Conservation (phyloP, 768 basidiomycete species). For the Lentinula detonsa region DNA sequence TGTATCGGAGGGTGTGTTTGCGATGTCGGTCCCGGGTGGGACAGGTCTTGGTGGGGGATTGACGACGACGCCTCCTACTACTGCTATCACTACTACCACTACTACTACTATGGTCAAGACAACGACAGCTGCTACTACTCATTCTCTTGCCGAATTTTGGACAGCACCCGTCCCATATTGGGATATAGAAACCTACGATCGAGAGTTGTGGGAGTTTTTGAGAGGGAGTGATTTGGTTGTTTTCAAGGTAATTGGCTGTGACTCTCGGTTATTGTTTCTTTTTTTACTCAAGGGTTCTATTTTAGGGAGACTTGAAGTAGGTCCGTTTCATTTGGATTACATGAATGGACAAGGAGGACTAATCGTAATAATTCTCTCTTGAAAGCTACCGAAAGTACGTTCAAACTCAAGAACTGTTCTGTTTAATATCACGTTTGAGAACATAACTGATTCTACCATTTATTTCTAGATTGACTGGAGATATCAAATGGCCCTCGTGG, state of each 20-base stretch:
- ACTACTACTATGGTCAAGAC: not conserved
- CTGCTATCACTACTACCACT: not conserved
- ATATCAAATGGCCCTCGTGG: constrained; percentile 81
- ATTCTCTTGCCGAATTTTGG: constrained; percentile 51
- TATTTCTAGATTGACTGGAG: constrained; percentile 73
- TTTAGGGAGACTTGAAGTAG: constrained; percentile 85
- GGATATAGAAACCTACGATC: constrained; percentile 55
- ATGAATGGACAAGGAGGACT: too few species aligned
- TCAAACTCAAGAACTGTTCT: too few species aligned
- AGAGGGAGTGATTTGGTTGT: constrained; percentile 62
- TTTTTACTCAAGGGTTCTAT: too few species aligned
- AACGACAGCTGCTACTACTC: not conserved
- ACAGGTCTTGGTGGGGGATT: constrained; percentile 45
- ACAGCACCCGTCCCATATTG: constrained; percentile 72
- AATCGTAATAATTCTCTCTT: not conserved
- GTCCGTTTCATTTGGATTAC: constrained; percentile 17
- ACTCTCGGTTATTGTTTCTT: not conserved
- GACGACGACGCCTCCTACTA: not conserved
- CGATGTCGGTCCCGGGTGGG: constrained; percentile 59
- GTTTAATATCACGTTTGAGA: not conserved
- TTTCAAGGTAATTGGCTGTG: constrained; percentile 58
- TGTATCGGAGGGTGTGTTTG: constrained; percentile 64
- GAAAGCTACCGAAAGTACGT: constrained; percentile 78
- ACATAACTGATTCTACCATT: not conserved
- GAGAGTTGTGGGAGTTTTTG: constrained; percentile 44